Base-by-base conservation (phyloP, 371 early-diverging fungal genomes). In the Paraphysoderma sedebokerense region DNA sequence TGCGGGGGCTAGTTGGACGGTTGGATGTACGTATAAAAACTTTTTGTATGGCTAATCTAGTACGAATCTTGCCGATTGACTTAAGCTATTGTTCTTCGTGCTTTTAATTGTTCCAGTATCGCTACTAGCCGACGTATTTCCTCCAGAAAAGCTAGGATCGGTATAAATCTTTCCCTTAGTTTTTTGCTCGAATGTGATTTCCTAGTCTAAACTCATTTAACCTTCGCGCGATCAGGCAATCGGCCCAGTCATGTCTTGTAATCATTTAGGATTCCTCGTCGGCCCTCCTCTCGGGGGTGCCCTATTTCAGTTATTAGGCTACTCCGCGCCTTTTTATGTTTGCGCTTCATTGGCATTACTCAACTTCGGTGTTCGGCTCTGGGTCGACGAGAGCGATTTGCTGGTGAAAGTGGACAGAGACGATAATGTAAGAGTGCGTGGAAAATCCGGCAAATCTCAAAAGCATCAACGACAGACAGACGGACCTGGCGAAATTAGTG, bases 201-300 rank as follows among this genome's bases (percentile, higher is more conserved):
- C n/a, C n/a, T n/a, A n/a, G n/a, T n/a, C n/a, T n/a, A n/a, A n/a
- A n/a, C n/a, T n/a, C n/a, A n/a, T n/a, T n/a, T n/a, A n/a, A n/a
- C n/a, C n/a, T n/a, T n/a, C n/a, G n/a, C n/a, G n/a, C n/a, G n/a
- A n/a, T n/a, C n/a, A n/a, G n/a, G n/a, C n/a, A 5, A 84, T 89
- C 77, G 81, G 85, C 9, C 70, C 77, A 2, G 77, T 81, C 0
- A 58, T 85, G 46, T 70, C 73, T 2, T 79, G 79, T 1, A 77
- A 81, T 38, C 72, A 82, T 2, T 55, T 85, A 13, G 70, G 90
- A 5, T 74, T 75, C 52, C 67, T 79, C 28, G 55, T 69, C 36
- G 90, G 90, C 2, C 90, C 90, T 0, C 67, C 80, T 20, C 47
- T 82, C 15, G 89, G 88, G 19, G 88, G 85, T 5, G 60, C 68